Conservation (phyloP, 2,329 filamentous ascomycete genomes). For the Monilinia polystroma region DNA sequence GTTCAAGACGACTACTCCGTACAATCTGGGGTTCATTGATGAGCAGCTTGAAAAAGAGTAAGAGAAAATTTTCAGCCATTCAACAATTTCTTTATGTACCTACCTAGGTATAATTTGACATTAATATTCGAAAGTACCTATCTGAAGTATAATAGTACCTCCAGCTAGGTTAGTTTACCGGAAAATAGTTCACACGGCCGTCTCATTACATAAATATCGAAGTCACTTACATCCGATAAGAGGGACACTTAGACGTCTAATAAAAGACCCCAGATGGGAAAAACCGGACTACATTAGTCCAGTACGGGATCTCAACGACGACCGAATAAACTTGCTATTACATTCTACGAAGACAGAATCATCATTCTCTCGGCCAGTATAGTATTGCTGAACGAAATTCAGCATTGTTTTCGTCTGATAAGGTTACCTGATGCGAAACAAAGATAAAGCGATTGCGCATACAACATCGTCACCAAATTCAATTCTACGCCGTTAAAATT, state of each 20-base stretch:
- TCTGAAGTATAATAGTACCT: no score
- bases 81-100: background rate
- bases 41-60: no score
- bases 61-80: background rate
- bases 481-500: background rate
- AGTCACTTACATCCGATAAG: slow-evolving; percentile 12
- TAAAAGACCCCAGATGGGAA: background rate
- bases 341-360: background rate
- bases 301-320: slow-evolving; percentile 4
- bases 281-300: background rate
- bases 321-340: background rate
- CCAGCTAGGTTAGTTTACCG: no score
- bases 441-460: background rate
- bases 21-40: no score
- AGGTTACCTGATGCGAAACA: background rate
- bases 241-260: background rate
- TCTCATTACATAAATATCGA: slow-evolving; percentile 7
- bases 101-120: no score
- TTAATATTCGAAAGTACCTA: background rate
- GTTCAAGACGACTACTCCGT: background rate
- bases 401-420: background rate
- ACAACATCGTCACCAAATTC: background rate
- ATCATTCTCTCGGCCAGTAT: background rate
- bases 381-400: background rate
- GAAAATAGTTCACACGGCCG: background rate